phyloP scores from a whole-genome alignment of 176 grass and related monocot species.

The Metroxylon sagu region DNA sequence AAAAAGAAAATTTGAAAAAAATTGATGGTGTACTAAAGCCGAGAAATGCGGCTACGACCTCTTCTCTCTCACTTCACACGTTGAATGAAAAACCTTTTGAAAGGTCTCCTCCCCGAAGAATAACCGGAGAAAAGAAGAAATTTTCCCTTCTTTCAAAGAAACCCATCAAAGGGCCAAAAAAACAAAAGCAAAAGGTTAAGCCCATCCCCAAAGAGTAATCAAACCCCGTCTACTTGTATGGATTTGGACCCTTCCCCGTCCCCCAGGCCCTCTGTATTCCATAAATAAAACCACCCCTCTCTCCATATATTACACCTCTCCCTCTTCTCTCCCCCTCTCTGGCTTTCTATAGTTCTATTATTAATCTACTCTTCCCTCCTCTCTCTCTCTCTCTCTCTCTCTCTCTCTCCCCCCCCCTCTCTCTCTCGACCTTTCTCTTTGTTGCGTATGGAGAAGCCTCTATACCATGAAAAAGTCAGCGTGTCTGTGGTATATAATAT shows the following conservation, averaged over 20 bases:
- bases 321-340: neutral
- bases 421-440: conserved; percentile 1
- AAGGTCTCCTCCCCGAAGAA: conserved; percentile 2
- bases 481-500: neutral
- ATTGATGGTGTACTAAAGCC: conserved; percentile 13
- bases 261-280: no score
- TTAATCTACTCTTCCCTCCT: neutral
- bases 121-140: no score
- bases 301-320: neutral
- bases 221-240: no score
- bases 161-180: neutral
- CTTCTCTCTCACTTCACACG: conserved; percentile 15
- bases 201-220: no score
- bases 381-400: neutral
- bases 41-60: conserved; percentile 38
- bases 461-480: conserved; percentile 24
- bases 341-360: neutral
- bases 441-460: conserved; percentile 6
- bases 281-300: neutral
- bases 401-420: neutral
- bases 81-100: conserved; percentile 13
- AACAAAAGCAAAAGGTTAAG: neutral
- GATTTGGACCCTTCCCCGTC: no score
- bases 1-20: neutral
- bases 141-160: conserved; percentile 1